Evolutionary conservation across 129 eudicot species (phyloP), one percentile per base, ranked within the genome.

Genomic region (Lonicera japonica): DNA sequence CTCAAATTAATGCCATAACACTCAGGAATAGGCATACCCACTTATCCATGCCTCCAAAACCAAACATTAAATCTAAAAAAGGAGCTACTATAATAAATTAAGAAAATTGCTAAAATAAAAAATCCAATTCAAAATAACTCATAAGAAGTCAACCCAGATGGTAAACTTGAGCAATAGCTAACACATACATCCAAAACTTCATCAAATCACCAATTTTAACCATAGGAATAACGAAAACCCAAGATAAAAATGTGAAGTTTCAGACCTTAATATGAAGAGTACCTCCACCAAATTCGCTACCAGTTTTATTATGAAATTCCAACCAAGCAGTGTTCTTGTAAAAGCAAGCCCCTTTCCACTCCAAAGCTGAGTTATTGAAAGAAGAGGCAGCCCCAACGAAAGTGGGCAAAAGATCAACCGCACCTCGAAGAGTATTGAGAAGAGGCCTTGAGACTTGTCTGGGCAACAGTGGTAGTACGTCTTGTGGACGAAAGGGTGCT

Each of bases 301-400:
- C 87, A n/a, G 59, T 77, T 40, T 88, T 78, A 21, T 94, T 94
- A 63, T 88, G 86, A 70, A 94, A 82, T 76, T 94, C 95, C 73
- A 94, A 56, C 96, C 99, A 85, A 39, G 99, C 99, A 69, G 52
- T 61, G 40, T 82, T 88, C 53, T 94, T 65, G 77, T 88, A 94
- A 65, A 94, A 94, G 55, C 99, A 94, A 74, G 99, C 86, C 11
- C 99, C 99, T 83, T 94, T 88, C 99, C 99, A 94, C 11, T 73
- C 70, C 40, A 71, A 52, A 11, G 70, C n/a, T n/a, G n/a, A 56
- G 63, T 84, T 71, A 29, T 79, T 68, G 25, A 45, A 25, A 20
- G 77, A n/a, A 11, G 85, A 56, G 17, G 89, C 96, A 34, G 96
- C 80, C 9, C 99, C 96, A 8, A 94, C 96, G 64, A 94, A 94